Evolutionary conservation across 2,329 filamentous ascomycete genomes (phyloP).

Genomic region (Karstenula rhodostoma): DNA sequence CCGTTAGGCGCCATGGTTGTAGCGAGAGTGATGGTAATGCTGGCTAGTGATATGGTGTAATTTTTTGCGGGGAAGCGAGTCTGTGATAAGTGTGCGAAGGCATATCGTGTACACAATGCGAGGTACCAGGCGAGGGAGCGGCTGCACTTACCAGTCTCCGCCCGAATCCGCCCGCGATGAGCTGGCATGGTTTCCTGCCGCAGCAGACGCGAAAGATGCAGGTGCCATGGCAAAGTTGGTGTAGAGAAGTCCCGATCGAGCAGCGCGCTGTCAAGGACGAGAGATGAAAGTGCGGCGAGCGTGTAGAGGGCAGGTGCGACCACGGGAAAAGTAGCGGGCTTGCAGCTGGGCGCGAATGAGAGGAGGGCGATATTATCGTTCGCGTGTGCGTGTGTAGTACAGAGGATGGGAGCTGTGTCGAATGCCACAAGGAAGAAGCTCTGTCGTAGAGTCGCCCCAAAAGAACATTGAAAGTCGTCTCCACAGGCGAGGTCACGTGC

Average conservation of each 20-base stretch:
- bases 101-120: slow-evolving; percentile 1
- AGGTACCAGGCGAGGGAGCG: slow-evolving; percentile 20
- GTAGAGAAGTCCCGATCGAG: slow-evolving; percentile 8
- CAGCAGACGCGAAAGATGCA: slow-evolving; percentile 61
- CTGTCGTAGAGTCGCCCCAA: slow-evolving; percentile 20
- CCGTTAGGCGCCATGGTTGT: slow-evolving; percentile 6
- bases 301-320: slow-evolving; percentile 32
- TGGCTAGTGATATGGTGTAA: slow-evolving; percentile 16
- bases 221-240: slow-evolving; percentile 53
- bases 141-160: slow-evolving; percentile 56
- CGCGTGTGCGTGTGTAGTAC: slow-evolving; percentile 26
- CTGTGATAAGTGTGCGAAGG: slow-evolving; percentile 16
- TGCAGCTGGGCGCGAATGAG: slow-evolving; percentile 28
- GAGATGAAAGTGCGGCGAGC: slow-evolving; percentile 26
- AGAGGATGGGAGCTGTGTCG: slow-evolving; percentile 29
- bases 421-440: slow-evolving; percentile 26
- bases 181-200: slow-evolving; percentile 54
- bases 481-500: slow-evolving; percentile 22
- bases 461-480: slow-evolving; percentile 19
- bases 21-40: slow-evolving; percentile 22
- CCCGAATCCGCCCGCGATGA: slow-evolving; percentile 53
- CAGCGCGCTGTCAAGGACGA: slow-evolving; percentile 14
- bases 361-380: slow-evolving; percentile 20
- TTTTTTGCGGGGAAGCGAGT: slow-evolving; percentile 23
- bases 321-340: slow-evolving; percentile 27